phyloP scores from a whole-genome alignment of 139 green algal species.

The Micractinium sp. region DNA sequence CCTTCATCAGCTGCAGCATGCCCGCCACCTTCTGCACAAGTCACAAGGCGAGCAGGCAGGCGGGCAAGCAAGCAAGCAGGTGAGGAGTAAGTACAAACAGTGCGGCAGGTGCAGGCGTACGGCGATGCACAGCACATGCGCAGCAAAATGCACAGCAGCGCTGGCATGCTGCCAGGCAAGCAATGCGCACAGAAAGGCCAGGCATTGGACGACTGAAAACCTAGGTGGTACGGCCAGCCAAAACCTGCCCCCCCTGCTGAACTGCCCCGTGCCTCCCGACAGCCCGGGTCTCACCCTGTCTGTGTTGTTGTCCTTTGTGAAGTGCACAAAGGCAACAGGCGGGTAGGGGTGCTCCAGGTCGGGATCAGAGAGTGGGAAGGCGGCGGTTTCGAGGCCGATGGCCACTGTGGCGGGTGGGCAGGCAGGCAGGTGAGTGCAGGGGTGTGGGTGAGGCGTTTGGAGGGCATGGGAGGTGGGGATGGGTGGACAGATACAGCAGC shows the following conservation, averaged over 20 bases:
- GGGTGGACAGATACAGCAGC: no score
- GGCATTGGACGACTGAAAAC: no score
- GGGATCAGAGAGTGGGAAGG: not conserved
- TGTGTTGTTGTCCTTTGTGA: not conserved
- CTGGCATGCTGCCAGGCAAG: no score
- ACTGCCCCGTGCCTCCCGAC: not conserved
- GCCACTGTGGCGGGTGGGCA: slow-evolving; percentile 8
- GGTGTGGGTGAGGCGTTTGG: no score
- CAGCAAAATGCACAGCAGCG: no score
- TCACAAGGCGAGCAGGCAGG: not conserved
- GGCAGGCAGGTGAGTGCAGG: not conserved
- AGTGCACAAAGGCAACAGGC: slow-evolving; percentile 3
- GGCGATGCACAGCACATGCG: no score
- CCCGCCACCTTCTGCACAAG: not conserved
- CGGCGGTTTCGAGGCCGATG: not conserved
- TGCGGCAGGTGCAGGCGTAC: not conserved
- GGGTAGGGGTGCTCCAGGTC: not conserved
- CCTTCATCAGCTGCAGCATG: not conserved
- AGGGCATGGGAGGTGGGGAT: no score
- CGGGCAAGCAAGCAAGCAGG: not conserved
- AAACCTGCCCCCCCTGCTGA: not conserved
- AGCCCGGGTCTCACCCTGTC: not conserved
- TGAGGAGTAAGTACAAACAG: not conserved
- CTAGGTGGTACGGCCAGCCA: no score
- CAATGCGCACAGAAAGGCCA: no score